Percentiles rank a stretch among this genome's conserved stretches.
Conservation (phyloP, 1,284 basidiomycete genomes). For the Caloboletus firmus region DNA sequence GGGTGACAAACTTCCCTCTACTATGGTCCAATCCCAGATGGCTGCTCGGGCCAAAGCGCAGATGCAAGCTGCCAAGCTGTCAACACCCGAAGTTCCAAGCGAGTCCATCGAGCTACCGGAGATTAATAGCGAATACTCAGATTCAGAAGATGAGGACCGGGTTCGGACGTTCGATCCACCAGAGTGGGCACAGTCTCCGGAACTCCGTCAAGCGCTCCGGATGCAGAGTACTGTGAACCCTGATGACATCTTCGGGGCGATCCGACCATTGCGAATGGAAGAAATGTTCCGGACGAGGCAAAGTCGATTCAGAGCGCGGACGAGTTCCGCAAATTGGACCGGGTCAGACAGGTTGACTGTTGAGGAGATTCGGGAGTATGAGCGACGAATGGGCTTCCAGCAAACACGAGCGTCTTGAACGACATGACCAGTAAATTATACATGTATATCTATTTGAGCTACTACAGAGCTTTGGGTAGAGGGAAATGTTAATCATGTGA, state of each 20-base stretch:
- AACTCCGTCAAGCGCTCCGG: conserved; percentile 73
- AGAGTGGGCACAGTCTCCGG: conserved; percentile 89
- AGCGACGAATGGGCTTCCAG: conserved; percentile 84
- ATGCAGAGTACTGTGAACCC: conserved; percentile 85
- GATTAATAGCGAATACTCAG: conserved; percentile 92
- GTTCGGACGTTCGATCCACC: conserved; percentile 71
- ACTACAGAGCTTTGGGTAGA: background rate
- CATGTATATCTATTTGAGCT: conserved; percentile 3
- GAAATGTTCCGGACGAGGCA: conserved; percentile 75
- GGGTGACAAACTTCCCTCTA: conserved; percentile 52
- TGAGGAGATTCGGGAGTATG: conserved; percentile 85
- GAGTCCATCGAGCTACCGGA: conserved; percentile 91
- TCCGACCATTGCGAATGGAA: conserved; percentile 84
- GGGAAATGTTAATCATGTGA: conserved; percentile 25
- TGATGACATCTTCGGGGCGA: conserved; percentile 87
- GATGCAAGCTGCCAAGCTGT: conserved; percentile 57
- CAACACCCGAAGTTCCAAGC: conserved; percentile 52
- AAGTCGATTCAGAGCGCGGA: conserved; percentile 81
- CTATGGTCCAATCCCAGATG: conserved; percentile 65
- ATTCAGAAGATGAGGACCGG: conserved; percentile 87
- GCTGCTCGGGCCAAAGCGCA: conserved; percentile 66
- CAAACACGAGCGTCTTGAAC: conserved; percentile 28
- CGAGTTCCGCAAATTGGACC: conserved; percentile 92
- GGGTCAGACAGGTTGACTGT: conserved; percentile 80
- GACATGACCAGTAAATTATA: conserved; percentile 12